phyloP scores from a whole-genome alignment of 805 yeast genomes.

The Yarrowia keelungensis region DNA sequence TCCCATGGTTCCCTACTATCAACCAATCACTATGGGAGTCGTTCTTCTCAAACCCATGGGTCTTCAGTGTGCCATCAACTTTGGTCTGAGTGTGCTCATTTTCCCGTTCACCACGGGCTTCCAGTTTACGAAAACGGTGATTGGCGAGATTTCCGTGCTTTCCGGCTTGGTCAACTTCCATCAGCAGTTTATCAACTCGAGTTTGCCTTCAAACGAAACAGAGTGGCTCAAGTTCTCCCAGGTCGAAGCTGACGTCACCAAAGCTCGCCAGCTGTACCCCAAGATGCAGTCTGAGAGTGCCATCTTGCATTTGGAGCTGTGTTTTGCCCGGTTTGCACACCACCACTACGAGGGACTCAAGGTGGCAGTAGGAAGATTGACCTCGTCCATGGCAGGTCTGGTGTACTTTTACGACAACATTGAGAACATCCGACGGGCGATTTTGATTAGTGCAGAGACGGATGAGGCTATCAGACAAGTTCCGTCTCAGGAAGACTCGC shows the following conservation, averaged over 20 bases:
- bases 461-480: not conserved
- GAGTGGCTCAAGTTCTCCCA: conserved; percentile 14
- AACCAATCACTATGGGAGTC: not conserved
- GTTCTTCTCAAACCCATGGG: conserved; percentile 8
- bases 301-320: conserved; percentile 41
- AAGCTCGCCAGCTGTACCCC: conserved; percentile 35
- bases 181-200: not conserved
- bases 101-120: conserved; percentile 9
- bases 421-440: conserved; percentile 4
- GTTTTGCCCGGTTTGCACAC: not conserved
- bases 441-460: not conserved
- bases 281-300: conserved; percentile 42
- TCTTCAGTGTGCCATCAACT: conserved; percentile 3
- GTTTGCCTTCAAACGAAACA: not conserved
- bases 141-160: not conserved
- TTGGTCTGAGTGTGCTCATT: not conserved
- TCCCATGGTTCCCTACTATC: conserved; percentile 5
- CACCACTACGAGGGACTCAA: not conserved
- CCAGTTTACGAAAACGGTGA: conserved; percentile 6
- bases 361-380: not conserved
- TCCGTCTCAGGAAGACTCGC: not conserved
- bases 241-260: conserved; percentile 8
- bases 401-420: conserved; percentile 16
- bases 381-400: not conserved
- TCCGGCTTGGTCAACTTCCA: not conserved